Base-by-base conservation (phyloP, 2,329 filamentous ascomycete species). In the Alternaria burnsii region DNA sequence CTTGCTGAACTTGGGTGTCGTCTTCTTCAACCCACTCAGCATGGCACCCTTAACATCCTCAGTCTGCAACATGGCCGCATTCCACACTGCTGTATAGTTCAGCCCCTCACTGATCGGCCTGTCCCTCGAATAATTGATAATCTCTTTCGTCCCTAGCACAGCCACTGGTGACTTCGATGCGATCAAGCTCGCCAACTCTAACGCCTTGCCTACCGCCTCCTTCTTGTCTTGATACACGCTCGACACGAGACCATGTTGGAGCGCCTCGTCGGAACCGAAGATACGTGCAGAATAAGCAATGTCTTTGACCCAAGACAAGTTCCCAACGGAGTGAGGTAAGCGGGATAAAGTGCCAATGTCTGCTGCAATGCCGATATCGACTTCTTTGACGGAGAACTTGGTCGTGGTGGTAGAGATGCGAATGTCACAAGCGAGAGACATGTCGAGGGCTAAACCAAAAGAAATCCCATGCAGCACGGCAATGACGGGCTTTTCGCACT, bases 51-150 rank as follows among this genome's bases (percentile, higher is more conserved):
- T 81, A 43, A 97, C 85, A 82, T 98, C 94, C 53, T 84, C 82
- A 7, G 92, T 91, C 82, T 97, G 94, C 70, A 97, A 75, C 73
- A 91, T 91, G 3, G 88, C 91, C 69, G 88, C 86, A 75, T 98
- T 98, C 94, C 94, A 97, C 1, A 95, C 85, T 11, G 87, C 85
- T 4, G 94, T 97, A 78, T 97, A 97, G 59, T 87, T 87, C 76
- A 98, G 80, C 47, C 88, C 92, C 69, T 97, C 93, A 46, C 86
- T 87, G 28, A 97, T 87, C 2, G 85, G 84, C 76, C 93, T 88
- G 77, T 97, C 94, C 70, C 92, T 85, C 34, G 89, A 91, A 74
- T 90, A 92, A 78, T 95, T 93, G 74, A 97, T 76, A 63, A 97
- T 80, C 80, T 95, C 91, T 82, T 97, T 97, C 9, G 93, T 97